Conservation (phyloP, 2,329 filamentous ascomycete genomes). For the Fusarium veterinarium region DNA sequence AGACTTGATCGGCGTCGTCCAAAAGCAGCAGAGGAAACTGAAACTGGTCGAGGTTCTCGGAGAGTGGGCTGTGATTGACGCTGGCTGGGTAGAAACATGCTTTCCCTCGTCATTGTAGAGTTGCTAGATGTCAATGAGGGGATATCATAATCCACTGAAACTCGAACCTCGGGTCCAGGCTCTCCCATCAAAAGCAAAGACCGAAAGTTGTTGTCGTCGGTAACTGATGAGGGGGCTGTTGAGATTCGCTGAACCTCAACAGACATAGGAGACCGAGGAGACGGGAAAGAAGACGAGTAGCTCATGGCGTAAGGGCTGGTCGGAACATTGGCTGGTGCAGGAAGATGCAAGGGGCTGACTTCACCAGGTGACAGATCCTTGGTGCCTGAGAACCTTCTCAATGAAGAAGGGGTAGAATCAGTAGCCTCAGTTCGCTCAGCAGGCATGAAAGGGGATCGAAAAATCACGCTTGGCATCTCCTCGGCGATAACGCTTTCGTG, state of each 20-base stretch:
- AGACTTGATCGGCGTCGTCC: conserved; percentile 80
- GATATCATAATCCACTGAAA: conserved; percentile 76
- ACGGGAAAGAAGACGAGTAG: conserved; percentile 74
- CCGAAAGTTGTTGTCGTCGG: conserved; percentile 77
- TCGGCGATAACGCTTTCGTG: conserved; percentile 64
- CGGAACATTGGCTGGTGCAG: conserved; percentile 60
- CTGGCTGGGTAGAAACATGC: conserved; percentile 59
- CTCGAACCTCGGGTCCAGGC: conserved; percentile 76
- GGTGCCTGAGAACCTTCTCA: conserved; percentile 54
- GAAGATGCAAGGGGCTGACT: conserved; percentile 58
- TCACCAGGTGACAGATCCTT: conserved; percentile 65
- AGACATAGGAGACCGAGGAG: conserved; percentile 75
- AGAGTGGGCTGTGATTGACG: conserved; percentile 62
- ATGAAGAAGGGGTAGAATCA: conserved; percentile 59
- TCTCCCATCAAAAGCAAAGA: conserved; percentile 76
- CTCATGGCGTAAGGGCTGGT: conserved; percentile 74
- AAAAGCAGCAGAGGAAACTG: conserved; percentile 70
- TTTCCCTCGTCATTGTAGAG: conserved; percentile 80
- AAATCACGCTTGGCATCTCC: conserved; percentile 56
- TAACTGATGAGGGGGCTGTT: conserved; percentile 78
- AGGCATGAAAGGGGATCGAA: conserved; percentile 53
- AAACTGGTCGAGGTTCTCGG: conserved; percentile 69
- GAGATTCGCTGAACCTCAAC: conserved; percentile 79
- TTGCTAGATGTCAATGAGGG: conserved; percentile 80
- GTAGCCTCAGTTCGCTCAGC: conserved; percentile 49